Evolutionary conservation across 73 alveolate species (phyloP).

Genomic region (Paramecium octaurelia): DNA sequence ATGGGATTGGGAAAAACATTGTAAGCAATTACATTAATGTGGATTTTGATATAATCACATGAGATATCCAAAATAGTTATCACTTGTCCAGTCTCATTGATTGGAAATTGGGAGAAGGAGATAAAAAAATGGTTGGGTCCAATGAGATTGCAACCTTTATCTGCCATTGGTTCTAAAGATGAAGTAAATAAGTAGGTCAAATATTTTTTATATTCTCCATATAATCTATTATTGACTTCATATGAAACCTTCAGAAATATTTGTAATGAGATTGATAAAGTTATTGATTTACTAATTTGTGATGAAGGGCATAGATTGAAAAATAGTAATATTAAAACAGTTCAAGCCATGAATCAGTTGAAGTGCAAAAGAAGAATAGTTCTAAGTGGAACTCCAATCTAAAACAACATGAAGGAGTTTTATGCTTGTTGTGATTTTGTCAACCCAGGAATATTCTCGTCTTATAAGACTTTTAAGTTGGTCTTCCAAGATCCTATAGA

Average conservation of each 20-base stretch:
- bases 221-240: constrained; percentile 34
- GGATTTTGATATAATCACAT: constrained; percentile 35
- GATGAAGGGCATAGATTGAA: constrained; percentile 89
- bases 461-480: constrained; percentile 19
- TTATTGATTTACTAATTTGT: constrained; percentile 72
- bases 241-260: constrained; percentile 57
- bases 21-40: constrained; percentile 57
- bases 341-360: constrained; percentile 59
- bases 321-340: constrained; percentile 71
- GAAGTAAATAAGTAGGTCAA: not conserved
- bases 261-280: constrained; percentile 28
- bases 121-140: constrained; percentile 63
- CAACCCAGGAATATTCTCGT: constrained; percentile 57
- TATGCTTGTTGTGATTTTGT: constrained; percentile 64
- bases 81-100: constrained; percentile 65
- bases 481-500: constrained; percentile 52
- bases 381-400: constrained; percentile 97
- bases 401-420: constrained; percentile 88
- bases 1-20: constrained; percentile 72
- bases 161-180: constrained; percentile 37
- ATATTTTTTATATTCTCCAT: not conserved
- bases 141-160: not conserved
- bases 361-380: constrained; percentile 73
- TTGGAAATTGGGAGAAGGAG: constrained; percentile 69
- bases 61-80: constrained; percentile 35